Percentiles rank a stretch among this genome's conserved stretches.
phyloP scores from a whole-genome alignment of 257 asterid species.

The Osmanthus fragrans region DNA sequence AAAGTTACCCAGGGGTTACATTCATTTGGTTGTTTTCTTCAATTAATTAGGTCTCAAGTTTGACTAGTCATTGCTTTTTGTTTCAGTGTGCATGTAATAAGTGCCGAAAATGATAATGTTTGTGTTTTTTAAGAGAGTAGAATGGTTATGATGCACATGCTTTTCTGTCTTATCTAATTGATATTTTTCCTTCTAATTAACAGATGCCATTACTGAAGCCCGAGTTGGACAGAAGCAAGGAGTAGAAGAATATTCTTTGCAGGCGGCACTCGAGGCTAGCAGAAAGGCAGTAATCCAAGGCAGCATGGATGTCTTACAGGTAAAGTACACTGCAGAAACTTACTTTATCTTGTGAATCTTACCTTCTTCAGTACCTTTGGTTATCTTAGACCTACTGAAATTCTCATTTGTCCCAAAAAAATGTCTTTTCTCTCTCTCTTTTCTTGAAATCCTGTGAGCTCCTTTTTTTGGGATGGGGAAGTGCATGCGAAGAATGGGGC shows the following conservation, averaged over 20 bases:
- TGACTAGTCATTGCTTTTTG: not conserved
- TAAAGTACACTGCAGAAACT: slow-evolving; percentile 30
- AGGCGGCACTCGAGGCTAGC: slow-evolving; percentile 77
- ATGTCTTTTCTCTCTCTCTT: not conserved
- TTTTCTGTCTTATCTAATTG: slow-evolving; percentile 12
- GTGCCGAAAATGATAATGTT: not conserved
- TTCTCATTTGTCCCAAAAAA: not conserved
- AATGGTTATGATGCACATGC: not conserved
- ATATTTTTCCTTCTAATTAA: slow-evolving; percentile 28
- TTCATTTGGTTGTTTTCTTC: not conserved
- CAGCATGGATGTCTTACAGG: slow-evolving; percentile 74
- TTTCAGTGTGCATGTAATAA: not conserved
- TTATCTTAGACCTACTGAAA: not conserved
- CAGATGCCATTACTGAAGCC: slow-evolving; percentile 65
- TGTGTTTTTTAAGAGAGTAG: not conserved
- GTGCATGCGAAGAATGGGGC: not conserved
- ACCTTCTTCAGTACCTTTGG: not conserved
- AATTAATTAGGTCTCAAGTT: not conserved
- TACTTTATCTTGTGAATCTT: not conserved
- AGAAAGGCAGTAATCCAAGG: slow-evolving; percentile 79
- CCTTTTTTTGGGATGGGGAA: not conserved
- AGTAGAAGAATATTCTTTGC: slow-evolving; percentile 51
- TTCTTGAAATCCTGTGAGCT: not conserved
- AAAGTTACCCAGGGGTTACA: not conserved
- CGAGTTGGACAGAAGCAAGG: slow-evolving; percentile 60